A percentile compares a stretch with the other conserved stretches of the same genome.
phyloP scores from a whole-genome alignment of 148 eudicot genomes.

The Heliamphora exappendiculata region DNA sequence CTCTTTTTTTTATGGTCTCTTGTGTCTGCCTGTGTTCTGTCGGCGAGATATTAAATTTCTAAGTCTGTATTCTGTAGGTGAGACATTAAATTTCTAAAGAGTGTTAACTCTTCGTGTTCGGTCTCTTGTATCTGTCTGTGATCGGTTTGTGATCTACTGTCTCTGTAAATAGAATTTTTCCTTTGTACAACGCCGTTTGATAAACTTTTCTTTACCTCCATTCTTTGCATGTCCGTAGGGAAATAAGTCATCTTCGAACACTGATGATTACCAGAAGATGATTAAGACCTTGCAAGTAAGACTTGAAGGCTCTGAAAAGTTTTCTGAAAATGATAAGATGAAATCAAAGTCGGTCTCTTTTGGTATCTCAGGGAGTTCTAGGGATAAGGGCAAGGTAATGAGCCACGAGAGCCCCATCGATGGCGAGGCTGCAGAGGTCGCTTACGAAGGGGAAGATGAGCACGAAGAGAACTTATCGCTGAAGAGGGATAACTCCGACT shows the following conservation, averaged over 20 bases:
- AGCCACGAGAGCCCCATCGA: constrained; percentile 41
- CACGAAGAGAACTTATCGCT: constrained; percentile 42
- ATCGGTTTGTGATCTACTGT: too few species aligned
- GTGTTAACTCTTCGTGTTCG: too few species aligned
- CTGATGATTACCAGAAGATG: constrained; percentile 17
- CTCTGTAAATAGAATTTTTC: too few species aligned
- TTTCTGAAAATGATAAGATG: constrained; percentile 23
- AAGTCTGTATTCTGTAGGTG: too few species aligned
- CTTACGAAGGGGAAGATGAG: constrained; percentile 92
- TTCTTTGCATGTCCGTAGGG: constrained; percentile 26
- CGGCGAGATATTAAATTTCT: too few species aligned
- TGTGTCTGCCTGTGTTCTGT: too few species aligned
- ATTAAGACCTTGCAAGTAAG: constrained; percentile 36
- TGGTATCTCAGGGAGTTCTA: constrained; percentile 32
- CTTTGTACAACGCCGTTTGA: too few species aligned
- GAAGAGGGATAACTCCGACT: constrained; percentile 50
- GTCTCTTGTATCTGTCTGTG: too few species aligned
- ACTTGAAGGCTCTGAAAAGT: constrained; percentile 29
- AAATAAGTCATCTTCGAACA: constrained; percentile 19
- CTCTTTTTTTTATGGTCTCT: too few species aligned
- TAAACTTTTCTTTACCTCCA: constrained; percentile 1
- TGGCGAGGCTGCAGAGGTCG: constrained; percentile 42
- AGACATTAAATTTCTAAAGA: too few species aligned
- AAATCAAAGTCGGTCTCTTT: constrained; percentile 38
- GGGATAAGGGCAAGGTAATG: constrained; percentile 47